Evolutionary conservation across 1,284 basidiomycete genomes (phyloP), one percentile per base, ranked within the genome.

Genomic region (Tranzscheliella williamsii): DNA sequence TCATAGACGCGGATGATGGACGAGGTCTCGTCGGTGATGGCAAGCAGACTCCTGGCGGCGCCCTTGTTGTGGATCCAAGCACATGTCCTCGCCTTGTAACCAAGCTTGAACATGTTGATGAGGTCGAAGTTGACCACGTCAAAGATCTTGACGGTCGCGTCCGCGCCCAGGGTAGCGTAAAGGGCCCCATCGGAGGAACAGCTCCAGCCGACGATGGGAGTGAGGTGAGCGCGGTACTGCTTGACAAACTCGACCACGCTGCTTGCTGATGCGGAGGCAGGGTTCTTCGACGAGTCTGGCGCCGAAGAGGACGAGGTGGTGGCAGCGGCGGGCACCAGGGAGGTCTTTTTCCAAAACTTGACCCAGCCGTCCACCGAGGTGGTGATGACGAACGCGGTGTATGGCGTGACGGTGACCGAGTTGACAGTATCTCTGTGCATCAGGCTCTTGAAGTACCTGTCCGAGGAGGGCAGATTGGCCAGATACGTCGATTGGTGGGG

Each of bases 291-390:
- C 15, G 8, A 9, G 17, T 21, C 23, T 9, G 18, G 21, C 6
- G 11, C 35, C 11, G 17, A 8, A 13, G 50, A 27, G 16, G 44
- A 90, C 87, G 79, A 95, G 93, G 54, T 93, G 89, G 72, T 92
- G 93, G 79, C 94, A 90, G 70, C 93, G 89, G 6, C 24, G 8
- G 56, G 42, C 2, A 91, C 91, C 5, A 82, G 78, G 12, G 92
- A 88, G 79, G 95, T 91, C 80, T 98, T 98, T 82, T 96, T 97
- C 95, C 95, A 99, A 22, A 99, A 82, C 79, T 99, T 98, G 69
- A 98, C 81, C 79, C 94, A 90, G 1, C 95, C 95, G 73, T 98
- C 94, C 11, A 92, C 79, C 2, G 92, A 96, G 1, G 93, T 92
- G 2, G 95, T 98, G 50, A 98, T 84, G 42, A 97, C 76, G 72